Conservation (phyloP, 768 basidiomycete genomes). For the Naganishia antarctica region DNA sequence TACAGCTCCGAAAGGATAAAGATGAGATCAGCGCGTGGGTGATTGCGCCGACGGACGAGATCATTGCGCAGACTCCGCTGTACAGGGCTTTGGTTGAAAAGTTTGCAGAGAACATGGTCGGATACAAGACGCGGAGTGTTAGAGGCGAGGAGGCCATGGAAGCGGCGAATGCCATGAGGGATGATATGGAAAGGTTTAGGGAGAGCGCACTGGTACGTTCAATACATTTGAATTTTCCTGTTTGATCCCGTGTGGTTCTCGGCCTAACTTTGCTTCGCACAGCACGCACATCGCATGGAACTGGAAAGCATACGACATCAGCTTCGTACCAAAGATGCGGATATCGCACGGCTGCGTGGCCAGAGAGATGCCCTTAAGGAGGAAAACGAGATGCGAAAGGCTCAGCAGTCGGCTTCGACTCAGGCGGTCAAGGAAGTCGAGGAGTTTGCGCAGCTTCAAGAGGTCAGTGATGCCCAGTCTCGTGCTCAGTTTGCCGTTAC, state of each 20-base stretch:
- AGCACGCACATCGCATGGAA: conserved; percentile 35
- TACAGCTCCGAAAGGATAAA: conserved; percentile 1
- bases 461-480: conserved; percentile 48
- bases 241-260: background rate
- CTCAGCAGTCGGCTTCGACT: conserved; percentile 55
- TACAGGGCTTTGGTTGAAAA: conserved; percentile 14
- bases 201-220: conserved; percentile 1
- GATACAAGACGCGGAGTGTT: background rate
- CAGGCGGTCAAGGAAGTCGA: conserved; percentile 10
- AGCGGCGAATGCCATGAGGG: conserved; percentile 3
- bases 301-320: conserved; percentile 54
- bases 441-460: conserved; percentile 47
- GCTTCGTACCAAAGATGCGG: conserved; percentile 43
- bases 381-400: conserved; percentile 61
- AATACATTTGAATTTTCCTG: too few relatives aligned
- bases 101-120: conserved; percentile 15
- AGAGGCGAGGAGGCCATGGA: conserved; percentile 17
- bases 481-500: conserved; percentile 13
- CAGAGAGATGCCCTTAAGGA: conserved; percentile 57
- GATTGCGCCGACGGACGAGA: conserved; percentile 17
- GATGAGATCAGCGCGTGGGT: conserved; percentile 16
- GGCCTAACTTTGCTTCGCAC: background rate
- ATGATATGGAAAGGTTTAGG: conserved; percentile 16
- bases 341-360: conserved; percentile 49
- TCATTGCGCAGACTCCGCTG: conserved; percentile 16